Evolutionary conservation across 2,329 filamentous ascomycete species (phyloP).

Genomic region (Diaporthe ampelina): DNA sequence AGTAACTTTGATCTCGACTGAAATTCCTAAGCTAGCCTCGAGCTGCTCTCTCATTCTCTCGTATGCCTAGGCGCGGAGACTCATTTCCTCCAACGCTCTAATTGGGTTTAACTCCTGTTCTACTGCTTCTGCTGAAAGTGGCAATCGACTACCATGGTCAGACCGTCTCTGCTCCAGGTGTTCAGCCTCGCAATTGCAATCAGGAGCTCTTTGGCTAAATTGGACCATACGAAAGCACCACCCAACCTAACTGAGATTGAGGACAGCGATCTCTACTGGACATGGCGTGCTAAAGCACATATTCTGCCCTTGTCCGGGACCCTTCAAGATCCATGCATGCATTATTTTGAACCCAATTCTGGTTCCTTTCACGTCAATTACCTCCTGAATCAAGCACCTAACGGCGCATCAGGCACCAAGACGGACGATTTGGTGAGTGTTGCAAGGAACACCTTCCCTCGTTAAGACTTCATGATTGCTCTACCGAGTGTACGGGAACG

Average conservation of each 20-base stretch:
- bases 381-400: conserved; percentile 47
- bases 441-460: not conserved
- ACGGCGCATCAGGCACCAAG: conserved; percentile 53
- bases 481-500: no score
- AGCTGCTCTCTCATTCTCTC: not conserved
- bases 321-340: conserved; percentile 60
- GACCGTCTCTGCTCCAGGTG: not conserved
- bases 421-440: conserved; percentile 53
- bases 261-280: conserved; percentile 52
- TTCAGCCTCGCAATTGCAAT: not conserved
- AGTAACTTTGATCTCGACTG: not conserved
- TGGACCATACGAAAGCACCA: conserved; percentile 45
- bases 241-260: conserved; percentile 55
- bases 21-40: not conserved
- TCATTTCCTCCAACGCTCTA: not conserved
- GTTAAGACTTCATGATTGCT: no score
- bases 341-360: conserved; percentile 59
- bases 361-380: conserved; percentile 61
- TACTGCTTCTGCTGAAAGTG: not conserved
- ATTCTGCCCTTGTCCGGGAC: conserved; percentile 56
- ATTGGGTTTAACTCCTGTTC: not conserved
- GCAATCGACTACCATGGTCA: not conserved
- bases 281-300: conserved; percentile 52
- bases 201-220: not conserved
- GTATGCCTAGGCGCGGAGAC: not conserved